Evolutionary conservation across 2,329 filamentous ascomycete species (phyloP), one percentile per base, ranked within the genome.

Genomic region (Aspergillus hortae): DNA sequence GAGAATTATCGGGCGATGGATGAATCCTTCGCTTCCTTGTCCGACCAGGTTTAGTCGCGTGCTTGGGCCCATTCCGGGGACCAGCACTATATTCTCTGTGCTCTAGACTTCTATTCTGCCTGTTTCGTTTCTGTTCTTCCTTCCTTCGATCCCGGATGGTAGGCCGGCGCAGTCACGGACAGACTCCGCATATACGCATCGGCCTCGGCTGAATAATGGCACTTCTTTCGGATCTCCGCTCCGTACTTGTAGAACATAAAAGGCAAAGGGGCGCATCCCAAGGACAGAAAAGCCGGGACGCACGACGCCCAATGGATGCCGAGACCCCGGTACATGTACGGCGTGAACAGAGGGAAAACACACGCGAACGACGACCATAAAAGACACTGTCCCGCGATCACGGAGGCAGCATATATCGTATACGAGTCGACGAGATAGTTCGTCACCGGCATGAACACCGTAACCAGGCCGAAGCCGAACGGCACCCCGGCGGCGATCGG

Each of bases 401-500:
- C 68, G 10, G 57, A 62, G 3, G 68, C 68, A n/a, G 68, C 68
- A 51, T 64, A 70, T 46, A 69, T 64, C 38, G 61, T 65, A 51
- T 69, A 71, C 5, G 65, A 52, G 48, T 71, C 68, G 52, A 69
- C 62, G 23, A 71, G 60, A 49, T 70, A 71, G 49, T 67, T 70
- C 56, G 67, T 62, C 40, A 61, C 52, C 10, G 57, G 55, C 7
- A 69, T 60, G 56, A 65, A 69, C 17, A 67, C 53, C 11, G 67
- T 49, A 9, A 70, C 61, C 48, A 67, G 60, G 14, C 68, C 68
- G 42, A 69, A 67, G 4, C 67, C 67, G 36, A 71, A 67, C 2
- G 65, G 58, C 2, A 56, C 64, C 9, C 52, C 57, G 6, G 55
- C 64, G 23, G 63, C 56, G 32, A 67, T 64, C 42, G 57, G 57